phyloP scores from a whole-genome alignment of 1,284 basidiomycete species.

The Xanthoconium separans region DNA sequence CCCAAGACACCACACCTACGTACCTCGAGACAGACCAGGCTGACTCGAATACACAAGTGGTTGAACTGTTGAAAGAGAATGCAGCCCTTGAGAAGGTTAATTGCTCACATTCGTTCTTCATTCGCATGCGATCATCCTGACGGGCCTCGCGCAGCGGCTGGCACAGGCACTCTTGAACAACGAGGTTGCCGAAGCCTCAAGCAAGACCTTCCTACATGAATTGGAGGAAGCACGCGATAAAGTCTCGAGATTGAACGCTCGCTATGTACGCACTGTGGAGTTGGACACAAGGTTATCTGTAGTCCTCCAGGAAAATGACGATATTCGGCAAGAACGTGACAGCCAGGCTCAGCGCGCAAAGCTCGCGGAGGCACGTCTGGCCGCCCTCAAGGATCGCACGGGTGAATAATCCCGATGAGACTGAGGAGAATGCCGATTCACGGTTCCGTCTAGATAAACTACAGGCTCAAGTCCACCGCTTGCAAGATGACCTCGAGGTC shows the following conservation, averaged over 20 bases:
- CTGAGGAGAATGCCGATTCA: slow-evolving; percentile 3
- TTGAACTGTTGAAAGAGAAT: slow-evolving; percentile 57
- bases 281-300: slow-evolving; percentile 66
- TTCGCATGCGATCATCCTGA: slow-evolving; percentile 8
- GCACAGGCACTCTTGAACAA: slow-evolving; percentile 80
- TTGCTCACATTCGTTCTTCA: neutral
- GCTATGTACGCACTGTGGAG: slow-evolving; percentile 67
- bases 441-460: slow-evolving; percentile 56
- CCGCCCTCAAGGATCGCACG: slow-evolving; percentile 60
- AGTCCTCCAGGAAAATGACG: slow-evolving; percentile 74
- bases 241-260: slow-evolving; percentile 67
- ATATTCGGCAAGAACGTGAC: slow-evolving; percentile 81
- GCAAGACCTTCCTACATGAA: slow-evolving; percentile 72
- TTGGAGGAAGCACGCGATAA: slow-evolving; percentile 74
- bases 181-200: slow-evolving; percentile 80
- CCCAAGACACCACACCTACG: slow-evolving; percentile 12
- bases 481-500: slow-evolving; percentile 65
- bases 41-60: slow-evolving; percentile 37
- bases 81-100: slow-evolving; percentile 65
- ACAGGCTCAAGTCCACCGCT: slow-evolving; percentile 64
- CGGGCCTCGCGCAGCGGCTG: slow-evolving; percentile 52
- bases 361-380: slow-evolving; percentile 66
- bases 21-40: slow-evolving; percentile 17
- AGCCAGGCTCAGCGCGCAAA: slow-evolving; percentile 70
- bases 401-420: slow-evolving; percentile 40